A percentile compares a stretch with the other conserved stretches of the same genome.
phyloP scores from a whole-genome alignment of 345 rosid genomes.

The Cardamine occulta region DNA sequence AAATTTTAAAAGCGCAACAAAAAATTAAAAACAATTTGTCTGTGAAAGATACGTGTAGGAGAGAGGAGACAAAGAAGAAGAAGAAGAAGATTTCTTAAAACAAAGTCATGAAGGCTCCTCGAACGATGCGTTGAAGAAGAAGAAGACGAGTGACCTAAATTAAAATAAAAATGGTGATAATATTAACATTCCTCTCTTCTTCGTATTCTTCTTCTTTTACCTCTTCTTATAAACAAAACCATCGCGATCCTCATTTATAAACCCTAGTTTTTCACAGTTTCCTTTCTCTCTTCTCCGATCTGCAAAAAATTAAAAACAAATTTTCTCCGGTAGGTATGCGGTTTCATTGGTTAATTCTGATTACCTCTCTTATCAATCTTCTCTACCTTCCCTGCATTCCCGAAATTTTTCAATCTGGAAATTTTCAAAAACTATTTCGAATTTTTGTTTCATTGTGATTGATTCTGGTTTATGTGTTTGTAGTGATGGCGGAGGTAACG shows the following conservation, averaged over 20 bases:
- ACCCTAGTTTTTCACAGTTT: conserved; percentile 32
- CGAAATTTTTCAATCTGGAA: not conserved
- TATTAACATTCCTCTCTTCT: conserved; percentile 29
- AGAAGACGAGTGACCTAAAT: conserved; percentile 36
- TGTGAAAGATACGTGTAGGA: conserved; percentile 21
- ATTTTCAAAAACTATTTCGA: not conserved
- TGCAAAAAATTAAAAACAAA: not conserved
- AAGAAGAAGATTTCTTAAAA: conserved; percentile 17
- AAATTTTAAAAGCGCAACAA: not conserved
- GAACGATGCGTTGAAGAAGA: conserved; percentile 56
- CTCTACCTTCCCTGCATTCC: conserved; percentile 36
- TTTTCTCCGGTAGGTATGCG: not conserved
- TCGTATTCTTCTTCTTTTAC: conserved; percentile 4
- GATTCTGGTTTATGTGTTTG: not conserved
- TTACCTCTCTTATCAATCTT: not conserved
- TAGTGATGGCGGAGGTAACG: conserved; percentile 65
- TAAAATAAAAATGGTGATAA: conserved; percentile 37
- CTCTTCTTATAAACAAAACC: conserved; percentile 9
- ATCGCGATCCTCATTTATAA: conserved; percentile 42
- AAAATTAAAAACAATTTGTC: not conserved
- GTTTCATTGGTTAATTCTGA: not conserved
- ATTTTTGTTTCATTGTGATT: conserved; percentile 7
- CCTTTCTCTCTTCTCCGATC: conserved; percentile 22
- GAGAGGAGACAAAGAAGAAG: conserved; percentile 18
- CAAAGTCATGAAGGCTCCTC: conserved; percentile 52